Percentiles rank a stretch among this genome's conserved stretches.
Evolutionary conservation across 306 rosid genomes (phyloP).

Genomic region (Quercus bicolor): DNA sequence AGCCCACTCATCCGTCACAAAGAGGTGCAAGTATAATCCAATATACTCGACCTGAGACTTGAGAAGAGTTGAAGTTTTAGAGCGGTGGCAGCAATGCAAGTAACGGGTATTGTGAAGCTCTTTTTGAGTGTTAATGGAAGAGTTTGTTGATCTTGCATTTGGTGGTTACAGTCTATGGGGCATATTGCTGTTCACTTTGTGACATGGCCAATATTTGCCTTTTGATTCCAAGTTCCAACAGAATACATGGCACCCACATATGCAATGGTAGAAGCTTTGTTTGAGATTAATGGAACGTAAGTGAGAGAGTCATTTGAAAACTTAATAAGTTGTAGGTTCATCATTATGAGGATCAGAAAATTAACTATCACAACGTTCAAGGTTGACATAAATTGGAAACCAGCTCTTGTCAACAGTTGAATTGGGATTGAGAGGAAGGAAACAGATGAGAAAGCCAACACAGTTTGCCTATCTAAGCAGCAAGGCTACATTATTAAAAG

Average conservation of each 20-base stretch:
- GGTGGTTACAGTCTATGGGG: not conserved
- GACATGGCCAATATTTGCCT: not conserved
- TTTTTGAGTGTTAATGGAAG: too few relatives aligned
- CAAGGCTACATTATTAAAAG: not conserved
- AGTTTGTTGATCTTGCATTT: not conserved
- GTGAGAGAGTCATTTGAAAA: not conserved
- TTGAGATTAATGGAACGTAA: not conserved
- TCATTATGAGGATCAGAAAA: not conserved
- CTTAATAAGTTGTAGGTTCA: not conserved
- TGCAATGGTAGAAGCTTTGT: not conserved
- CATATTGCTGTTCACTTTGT: not conserved
- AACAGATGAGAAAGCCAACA: not conserved
- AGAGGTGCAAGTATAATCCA: too few relatives aligned
- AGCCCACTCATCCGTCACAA: too few relatives aligned
- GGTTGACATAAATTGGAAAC: not conserved
- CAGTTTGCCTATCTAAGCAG: not conserved
- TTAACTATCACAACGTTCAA: not conserved
- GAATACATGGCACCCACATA: not conserved
- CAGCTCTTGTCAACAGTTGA: not conserved
- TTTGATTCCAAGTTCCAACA: not conserved
- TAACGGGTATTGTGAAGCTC: too few relatives aligned
- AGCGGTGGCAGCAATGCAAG: too few relatives aligned
- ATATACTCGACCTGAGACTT: too few relatives aligned
- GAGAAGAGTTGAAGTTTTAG: too few relatives aligned
- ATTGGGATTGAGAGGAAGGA: not conserved